Conservation (phyloP, 2,329 filamentous ascomycete species). For the Periconia digitata region DNA sequence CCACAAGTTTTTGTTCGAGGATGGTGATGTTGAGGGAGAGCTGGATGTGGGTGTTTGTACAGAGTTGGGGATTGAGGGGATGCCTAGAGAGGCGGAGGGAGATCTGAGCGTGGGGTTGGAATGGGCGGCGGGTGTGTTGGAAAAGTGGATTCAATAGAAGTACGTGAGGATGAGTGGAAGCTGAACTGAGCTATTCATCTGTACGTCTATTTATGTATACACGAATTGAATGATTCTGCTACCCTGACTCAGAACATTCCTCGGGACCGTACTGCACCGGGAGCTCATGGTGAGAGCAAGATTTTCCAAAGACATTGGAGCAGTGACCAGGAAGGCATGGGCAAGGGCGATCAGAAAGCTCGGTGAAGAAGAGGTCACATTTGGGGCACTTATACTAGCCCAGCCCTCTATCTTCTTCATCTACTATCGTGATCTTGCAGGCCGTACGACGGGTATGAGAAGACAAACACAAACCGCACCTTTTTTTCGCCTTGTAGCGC, state of each 20-base stretch:
- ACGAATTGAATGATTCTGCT: too few relatives aligned
- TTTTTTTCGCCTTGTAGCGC: background rate
- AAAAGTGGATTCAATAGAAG: slow-evolving; percentile 13
- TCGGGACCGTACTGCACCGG: too few relatives aligned
- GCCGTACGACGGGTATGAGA: background rate
- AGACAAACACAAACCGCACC: background rate
- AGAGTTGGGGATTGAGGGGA: slow-evolving; percentile 32
- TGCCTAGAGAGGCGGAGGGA: slow-evolving; percentile 42
- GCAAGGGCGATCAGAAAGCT: background rate
- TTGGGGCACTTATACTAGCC: background rate
- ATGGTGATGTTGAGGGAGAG: slow-evolving; percentile 64
- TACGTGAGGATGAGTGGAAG: too few relatives aligned
- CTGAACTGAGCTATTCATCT: too few relatives aligned
- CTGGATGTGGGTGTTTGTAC: slow-evolving; percentile 49
- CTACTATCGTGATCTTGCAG: background rate
- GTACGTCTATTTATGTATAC: too few relatives aligned
- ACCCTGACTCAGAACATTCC: too few relatives aligned
- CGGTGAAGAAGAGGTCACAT: too few relatives aligned
- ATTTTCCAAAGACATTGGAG: too few relatives aligned
- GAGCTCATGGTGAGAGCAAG: too few relatives aligned
- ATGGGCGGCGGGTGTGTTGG: slow-evolving; percentile 33
- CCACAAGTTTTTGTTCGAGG: slow-evolving; percentile 78
- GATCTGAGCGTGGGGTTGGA: slow-evolving; percentile 35
- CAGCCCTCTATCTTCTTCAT: background rate
- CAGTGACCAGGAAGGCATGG: too few relatives aligned